phyloP scores from a whole-genome alignment of 192 early-diverging fungal species.

The Coemansia erecta region DNA sequence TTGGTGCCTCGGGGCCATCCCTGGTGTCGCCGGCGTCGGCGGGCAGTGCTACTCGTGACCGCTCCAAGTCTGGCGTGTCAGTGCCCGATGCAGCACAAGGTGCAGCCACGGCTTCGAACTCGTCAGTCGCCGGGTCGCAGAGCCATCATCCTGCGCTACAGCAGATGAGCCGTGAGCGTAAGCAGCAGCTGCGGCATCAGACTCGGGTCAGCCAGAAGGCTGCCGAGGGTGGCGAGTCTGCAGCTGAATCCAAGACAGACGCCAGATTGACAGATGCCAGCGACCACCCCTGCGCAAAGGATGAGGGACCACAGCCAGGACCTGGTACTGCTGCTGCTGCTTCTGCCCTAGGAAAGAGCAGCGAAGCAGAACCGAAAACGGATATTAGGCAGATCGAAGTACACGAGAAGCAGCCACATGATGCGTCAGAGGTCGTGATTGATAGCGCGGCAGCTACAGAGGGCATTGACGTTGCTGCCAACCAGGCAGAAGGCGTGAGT shows the following conservation, averaged over 20 bases:
- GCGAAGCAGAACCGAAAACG: constrained; percentile 13
- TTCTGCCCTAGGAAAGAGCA: background rate
- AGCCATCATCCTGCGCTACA: constrained; percentile 40
- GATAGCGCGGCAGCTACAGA: no score
- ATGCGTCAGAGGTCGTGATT: background rate
- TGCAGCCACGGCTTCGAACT: background rate
- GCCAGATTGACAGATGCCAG: background rate
- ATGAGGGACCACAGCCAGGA: no score
- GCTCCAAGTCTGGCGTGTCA: background rate
- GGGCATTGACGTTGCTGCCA: no score
- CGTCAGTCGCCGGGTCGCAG: background rate
- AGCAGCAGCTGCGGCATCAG: constrained; percentile 42
- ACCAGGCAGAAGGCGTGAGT: no score
- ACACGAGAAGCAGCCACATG: background rate
- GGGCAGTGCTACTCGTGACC: background rate
- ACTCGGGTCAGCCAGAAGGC: constrained; percentile 7
- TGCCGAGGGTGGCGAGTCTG: background rate
- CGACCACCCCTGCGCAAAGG: no score
- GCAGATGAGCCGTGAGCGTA: constrained; percentile 44
- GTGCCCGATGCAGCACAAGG: background rate
- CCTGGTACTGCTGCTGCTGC: background rate
- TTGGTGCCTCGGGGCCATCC: background rate
- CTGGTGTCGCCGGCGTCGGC: background rate
- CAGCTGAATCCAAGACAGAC: background rate
- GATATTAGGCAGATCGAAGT: background rate